These are phyloP conservation scores for Eimeria tenella DNA, from an alignment of 169 alveolate genomes.

Conservation along the genomic window DNA sequence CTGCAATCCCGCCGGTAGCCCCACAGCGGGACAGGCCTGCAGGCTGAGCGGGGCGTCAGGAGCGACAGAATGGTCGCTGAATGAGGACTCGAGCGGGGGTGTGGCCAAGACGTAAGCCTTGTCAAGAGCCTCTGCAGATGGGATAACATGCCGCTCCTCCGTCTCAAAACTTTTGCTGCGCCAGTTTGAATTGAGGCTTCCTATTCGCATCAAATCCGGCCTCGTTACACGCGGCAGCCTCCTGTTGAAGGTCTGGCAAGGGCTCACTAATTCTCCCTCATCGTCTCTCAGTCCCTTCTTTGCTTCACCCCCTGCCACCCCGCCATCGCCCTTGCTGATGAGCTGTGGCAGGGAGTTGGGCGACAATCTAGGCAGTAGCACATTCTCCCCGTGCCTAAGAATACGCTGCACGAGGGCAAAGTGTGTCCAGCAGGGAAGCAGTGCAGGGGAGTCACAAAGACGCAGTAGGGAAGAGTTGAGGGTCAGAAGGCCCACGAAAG, in stretches of 20 bases:
- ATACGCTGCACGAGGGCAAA: constrained; percentile 48
- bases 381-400: constrained; percentile 43
- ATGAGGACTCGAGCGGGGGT: constrained; percentile 24
- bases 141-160: constrained; percentile 18
- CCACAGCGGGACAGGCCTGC: not conserved
- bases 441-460: constrained; percentile 27
- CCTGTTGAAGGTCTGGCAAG: constrained; percentile 33
- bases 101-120: constrained; percentile 10
- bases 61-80: constrained; percentile 24
- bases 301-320: constrained; percentile 18
- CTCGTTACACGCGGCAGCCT: constrained; percentile 25
- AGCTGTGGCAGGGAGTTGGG: constrained; percentile 44
- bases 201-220: constrained; percentile 12
- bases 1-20: constrained; percentile 17
- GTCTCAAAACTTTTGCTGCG: not conserved
- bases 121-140: constrained; percentile 24
- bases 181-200: constrained; percentile 44
- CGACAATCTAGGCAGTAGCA: constrained; percentile 20
- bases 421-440: constrained; percentile 43
- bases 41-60: constrained; percentile 35
- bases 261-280: constrained; percentile 1
- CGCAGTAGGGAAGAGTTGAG: constrained; percentile 16
- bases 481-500: constrained; percentile 1
- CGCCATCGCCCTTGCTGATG: not conserved
- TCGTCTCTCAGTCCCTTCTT: not conserved